Evolutionary conservation across 192 early-diverging fungal species (phyloP), one percentile per base, ranked within the genome.

Genomic region (Piromyces finnis): DNA sequence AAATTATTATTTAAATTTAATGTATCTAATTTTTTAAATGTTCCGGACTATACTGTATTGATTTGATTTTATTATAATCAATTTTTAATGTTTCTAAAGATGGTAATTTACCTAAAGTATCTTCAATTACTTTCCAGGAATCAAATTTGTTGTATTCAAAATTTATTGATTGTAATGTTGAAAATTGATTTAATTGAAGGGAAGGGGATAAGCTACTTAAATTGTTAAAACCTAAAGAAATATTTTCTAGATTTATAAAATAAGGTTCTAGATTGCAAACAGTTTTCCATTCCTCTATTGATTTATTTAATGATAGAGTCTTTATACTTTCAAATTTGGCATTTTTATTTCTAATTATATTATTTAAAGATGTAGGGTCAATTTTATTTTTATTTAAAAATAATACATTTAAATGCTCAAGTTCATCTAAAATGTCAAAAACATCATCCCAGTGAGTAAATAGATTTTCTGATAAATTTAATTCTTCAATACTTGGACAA

Each of bases 381-480:
- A 51, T 51, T 51, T 51, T 51, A 77, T 87, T 88, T 80, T 83
- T 78, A 16, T 83, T 81, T 26, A 88, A 78, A 28, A 86, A 83
- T 29, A 88, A 81, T 30, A 85, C 85, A 35, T 80, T 78, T 12
- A 88, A 59, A 0, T 77, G 14, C 27, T 79, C 77, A 12, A 88
- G 59, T 41, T 87, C 83, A 4, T 27, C 9, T 78, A 81, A 82
- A 68, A 88, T 87, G 28, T 79, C 79, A 29, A 84, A 85, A 9
- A 86, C 85, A 18, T 83, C 84, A 15, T 36, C 37, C 85, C 84
- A 88, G 2, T 37, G 28, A 5, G 28, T 28, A 28, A 88, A 79
- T 80, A 88, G 78, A 77, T 84, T 86, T 17, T 85, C 28, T 27
- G 87, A 88, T 68, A 88, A 41, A 82, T 88, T 86, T 77, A 88